A percentile compares a stretch with the other conserved stretches of the same genome.
These are phyloP conservation scores for Coemansia guatemalensis DNA, from an alignment of 192 early-diverging fungal species.

Conservation along the genomic window DNA sequence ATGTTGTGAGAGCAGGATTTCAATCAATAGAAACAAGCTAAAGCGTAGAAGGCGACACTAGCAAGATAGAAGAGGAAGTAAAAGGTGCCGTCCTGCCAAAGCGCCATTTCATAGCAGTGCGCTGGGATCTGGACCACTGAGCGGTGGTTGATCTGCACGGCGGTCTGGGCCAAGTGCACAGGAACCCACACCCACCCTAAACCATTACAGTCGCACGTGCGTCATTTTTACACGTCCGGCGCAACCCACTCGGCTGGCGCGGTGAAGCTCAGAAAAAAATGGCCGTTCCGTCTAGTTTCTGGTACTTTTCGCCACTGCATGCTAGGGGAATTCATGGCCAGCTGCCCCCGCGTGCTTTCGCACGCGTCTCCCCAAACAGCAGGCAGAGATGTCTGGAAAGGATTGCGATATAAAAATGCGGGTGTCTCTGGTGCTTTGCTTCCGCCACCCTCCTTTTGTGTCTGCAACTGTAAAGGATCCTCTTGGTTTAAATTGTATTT, in stretches of 20 bases:
- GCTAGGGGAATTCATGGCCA: neutral
- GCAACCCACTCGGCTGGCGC: neutral
- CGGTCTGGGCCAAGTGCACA: constrained; percentile 5
- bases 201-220: neutral
- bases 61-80: neutral
- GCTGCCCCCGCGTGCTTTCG: neutral
- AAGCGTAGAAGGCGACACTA: neutral
- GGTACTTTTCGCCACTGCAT: neutral
- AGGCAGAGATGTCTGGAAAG: constrained; percentile 1
- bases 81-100: neutral
- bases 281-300: constrained; percentile 7
- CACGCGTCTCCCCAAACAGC: constrained; percentile 9
- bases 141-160: constrained; percentile 1
- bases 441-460: neutral
- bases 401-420: constrained; percentile 1
- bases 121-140: neutral
- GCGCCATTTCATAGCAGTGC: neutral
- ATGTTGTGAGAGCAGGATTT: neutral
- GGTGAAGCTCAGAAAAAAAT: constrained; percentile 7
- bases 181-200: too few species aligned
- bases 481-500: neutral
- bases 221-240: constrained; percentile 1
- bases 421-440: neutral
- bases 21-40: neutral
- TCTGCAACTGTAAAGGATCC: neutral